Conservation (phyloP, 257 asterid species). For the Solanum pinnatisectum region DNA sequence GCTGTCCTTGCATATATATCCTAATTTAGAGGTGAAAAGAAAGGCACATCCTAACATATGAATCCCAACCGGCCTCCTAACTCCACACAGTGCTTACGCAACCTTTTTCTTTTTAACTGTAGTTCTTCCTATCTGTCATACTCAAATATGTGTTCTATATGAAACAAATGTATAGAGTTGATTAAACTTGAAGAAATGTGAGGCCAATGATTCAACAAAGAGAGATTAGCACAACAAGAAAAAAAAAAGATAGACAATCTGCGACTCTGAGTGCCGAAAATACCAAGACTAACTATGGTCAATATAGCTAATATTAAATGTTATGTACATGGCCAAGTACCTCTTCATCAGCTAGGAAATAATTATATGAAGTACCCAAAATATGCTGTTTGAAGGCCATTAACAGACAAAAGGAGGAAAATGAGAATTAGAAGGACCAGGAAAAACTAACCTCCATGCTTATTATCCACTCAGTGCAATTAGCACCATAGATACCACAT, state of each 20-base stretch:
- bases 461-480: constrained; percentile 86
- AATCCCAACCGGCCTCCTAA: background rate
- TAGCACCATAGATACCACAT: constrained; percentile 95
- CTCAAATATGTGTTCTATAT: background rate
- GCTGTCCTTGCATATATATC: background rate
- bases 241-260: background rate
- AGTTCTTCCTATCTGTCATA: background rate
- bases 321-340: background rate
- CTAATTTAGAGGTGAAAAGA: background rate
- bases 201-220: background rate
- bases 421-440: background rate
- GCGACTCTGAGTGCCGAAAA: background rate
- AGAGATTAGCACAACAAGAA: background rate
- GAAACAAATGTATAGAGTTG: background rate
- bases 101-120: background rate
- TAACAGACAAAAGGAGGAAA: background rate
- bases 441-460: constrained; percentile 78
- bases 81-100: background rate
- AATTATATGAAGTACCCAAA: background rate
- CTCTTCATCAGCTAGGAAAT: background rate
- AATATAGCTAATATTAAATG: background rate
- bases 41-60: background rate
- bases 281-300: background rate
- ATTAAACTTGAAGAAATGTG: background rate
- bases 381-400: background rate